Evolutionary conservation across 768 basidiomycete genomes (phyloP).

Genomic region (Obba rivulosa): DNA sequence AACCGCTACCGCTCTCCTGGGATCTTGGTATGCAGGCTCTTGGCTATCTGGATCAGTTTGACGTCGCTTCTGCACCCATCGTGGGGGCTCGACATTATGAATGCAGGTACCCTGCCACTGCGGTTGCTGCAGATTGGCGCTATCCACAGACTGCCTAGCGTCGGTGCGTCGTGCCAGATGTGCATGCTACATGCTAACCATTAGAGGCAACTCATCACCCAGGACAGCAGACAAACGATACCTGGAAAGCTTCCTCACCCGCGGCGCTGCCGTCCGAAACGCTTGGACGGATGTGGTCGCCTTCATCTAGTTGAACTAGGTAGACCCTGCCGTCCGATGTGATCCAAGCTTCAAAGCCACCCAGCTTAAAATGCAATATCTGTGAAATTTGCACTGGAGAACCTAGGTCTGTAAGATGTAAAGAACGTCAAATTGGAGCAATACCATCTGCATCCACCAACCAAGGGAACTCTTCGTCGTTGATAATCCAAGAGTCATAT

Average conservation of each 20-base stretch:
- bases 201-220: not conserved
- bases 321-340: constrained; percentile 83
- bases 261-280: constrained; percentile 14
- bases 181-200: not conserved
- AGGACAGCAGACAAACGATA: not conserved
- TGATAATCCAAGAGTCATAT: constrained; percentile 69
- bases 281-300: constrained; percentile 11
- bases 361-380: constrained; percentile 52
- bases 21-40: constrained; percentile 49
- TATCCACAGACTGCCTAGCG: constrained; percentile 10
- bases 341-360: constrained; percentile 75
- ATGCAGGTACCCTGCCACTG: constrained; percentile 77
- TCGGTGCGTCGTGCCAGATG: constrained; percentile 14
- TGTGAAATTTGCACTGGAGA: constrained; percentile 56
- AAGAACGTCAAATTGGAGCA: constrained; percentile 10
- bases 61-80: constrained; percentile 77
- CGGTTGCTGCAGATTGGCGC: not conserved
- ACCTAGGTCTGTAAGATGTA: not conserved
- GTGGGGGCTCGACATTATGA: constrained; percentile 66
- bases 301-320: constrained; percentile 53
- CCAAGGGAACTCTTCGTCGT: constrained; percentile 67
- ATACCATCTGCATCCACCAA: constrained; percentile 68
- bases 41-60: constrained; percentile 44
- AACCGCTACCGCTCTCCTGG: constrained; percentile 56
- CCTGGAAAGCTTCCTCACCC: constrained; percentile 12